Base-by-base conservation (phyloP, 208 protist genomes). In the Trypanosoma melophagium region DNA sequence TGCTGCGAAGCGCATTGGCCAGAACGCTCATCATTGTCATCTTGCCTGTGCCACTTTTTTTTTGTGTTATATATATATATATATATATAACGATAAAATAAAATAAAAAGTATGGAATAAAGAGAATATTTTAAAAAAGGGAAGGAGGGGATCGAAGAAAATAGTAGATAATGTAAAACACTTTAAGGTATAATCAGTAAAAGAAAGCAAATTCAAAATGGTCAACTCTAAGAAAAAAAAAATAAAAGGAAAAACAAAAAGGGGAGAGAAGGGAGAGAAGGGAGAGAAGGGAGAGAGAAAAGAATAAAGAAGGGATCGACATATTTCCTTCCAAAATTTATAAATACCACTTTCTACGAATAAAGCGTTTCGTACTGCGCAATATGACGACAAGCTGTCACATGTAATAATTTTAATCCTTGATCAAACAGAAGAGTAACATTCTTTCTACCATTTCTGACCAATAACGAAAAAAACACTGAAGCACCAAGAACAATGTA, bases 11-110 rank as follows among this genome's bases (percentile, higher is more conserved):
- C 76, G 97, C 96, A 87, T 99, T 99, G 74, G 94, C 95, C 80
- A 99, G 91, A 81, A 99, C 97, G 79, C 87, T 98, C 81, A 99
- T 98, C 84, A 99, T 97, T 68, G 99, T 99, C 99, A 99, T 99
- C 76, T 89, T 98, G 42, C 16, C 42, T 12, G 16, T n/a, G 35
- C 42, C 42, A 55, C 19, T 31, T 21, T 22, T 1, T 25, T 25
- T n/a, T n/a, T n/a, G n/a, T n/a, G n/a, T n/a, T n/a, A n/a, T n/a
- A n/a, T n/a, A n/a, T n/a, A n/a, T n/a, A n/a, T n/a, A n/a, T n/a
- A n/a, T n/a, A n/a, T n/a, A n/a, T n/a, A n/a, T n/a, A n/a, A n/a
- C n/a, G n/a, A n/a, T n/a, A n/a, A n/a, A n/a, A n/a, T n/a, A n/a
- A n/a, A n/a, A n/a, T n/a, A n/a, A n/a, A n/a, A n/a, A n/a, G n/a